Evolutionary conservation across 1,284 basidiomycete genomes (phyloP), one percentile per base, ranked within the genome.

Genomic region (Violaceomyces palustris): DNA sequence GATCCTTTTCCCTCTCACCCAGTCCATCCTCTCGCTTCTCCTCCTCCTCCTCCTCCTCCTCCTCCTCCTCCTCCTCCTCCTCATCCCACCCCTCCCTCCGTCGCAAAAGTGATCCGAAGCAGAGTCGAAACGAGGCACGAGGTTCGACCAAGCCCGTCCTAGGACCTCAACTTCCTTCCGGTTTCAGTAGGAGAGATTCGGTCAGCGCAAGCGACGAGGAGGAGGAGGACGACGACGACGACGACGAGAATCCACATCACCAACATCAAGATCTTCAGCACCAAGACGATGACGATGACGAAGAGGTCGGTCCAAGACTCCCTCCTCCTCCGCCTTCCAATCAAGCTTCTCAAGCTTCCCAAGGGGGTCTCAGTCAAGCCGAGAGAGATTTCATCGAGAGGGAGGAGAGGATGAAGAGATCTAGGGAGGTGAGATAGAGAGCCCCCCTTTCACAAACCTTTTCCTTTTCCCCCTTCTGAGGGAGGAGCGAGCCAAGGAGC

Each of bases 351-450:
- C 30, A 4, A 7, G 29, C n/a, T 14, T 31, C 3, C 34, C 9
- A 31, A 14, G 24, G 39, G 10, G 42, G 28, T 14, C 30, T 54
- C 25, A 46, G 36, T 22, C 34, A 37, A 12, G 60, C 51, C 2
- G 44, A 49, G 9, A 43, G 35, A 19, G 33, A 23, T 0, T 57
- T 63, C 24, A 27, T 63, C 1, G 61, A 63, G 24, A 34, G 61
- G 15, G 57, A 63, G 43, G 50, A 51, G 18, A 37, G 57, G 8
- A 40, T 39, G 11, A 45, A 43, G 10, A 39, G 42, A 15, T 50
- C 53, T 4, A 44, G 47, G 14, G 31, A 35, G 30, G 46, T 49
- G 21, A 43, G 46, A 38, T 4, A 12, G 12, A n/a, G 11, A 25
- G 18, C 30, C 8, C 34, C 29, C 19, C 18, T 14, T 15, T 15